Conservation (phyloP, 768 basidiomycete genomes). For the Phaffia australis region DNA sequence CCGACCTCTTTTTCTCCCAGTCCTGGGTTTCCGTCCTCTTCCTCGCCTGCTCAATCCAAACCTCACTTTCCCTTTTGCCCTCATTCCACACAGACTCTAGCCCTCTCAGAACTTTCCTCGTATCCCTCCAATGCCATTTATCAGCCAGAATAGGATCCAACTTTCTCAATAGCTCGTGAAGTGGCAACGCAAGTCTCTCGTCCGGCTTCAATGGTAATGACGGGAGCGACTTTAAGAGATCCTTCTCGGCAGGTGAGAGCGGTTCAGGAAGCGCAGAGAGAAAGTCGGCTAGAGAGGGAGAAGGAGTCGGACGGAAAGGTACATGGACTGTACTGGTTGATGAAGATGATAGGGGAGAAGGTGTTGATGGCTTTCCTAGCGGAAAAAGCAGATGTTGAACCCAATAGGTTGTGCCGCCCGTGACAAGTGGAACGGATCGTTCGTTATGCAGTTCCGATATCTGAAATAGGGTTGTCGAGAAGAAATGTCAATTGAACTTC, state of each 20-base stretch:
- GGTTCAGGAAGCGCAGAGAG: slow-evolving; percentile 28
- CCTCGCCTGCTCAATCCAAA: slow-evolving; percentile 53
- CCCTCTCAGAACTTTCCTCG: slow-evolving; percentile 74
- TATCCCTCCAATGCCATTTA: slow-evolving; percentile 94
- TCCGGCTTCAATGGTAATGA: slow-evolving; percentile 26
- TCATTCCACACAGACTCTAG: slow-evolving; percentile 65
- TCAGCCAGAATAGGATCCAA: slow-evolving; percentile 65
- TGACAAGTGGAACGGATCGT: slow-evolving; percentile 67
- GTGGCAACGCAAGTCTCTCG: slow-evolving; percentile 50
- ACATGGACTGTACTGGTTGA: slow-evolving; percentile 5
- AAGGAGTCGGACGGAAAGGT: slow-evolving; percentile 22
- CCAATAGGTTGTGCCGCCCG: slow-evolving; percentile 96
- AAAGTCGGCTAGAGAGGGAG: slow-evolving; percentile 6
- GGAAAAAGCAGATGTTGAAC: slow-evolving; percentile 92
- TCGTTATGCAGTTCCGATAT: slow-evolving; percentile 60
- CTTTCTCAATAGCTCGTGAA: slow-evolving; percentile 54
- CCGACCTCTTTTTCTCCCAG: slow-evolving; percentile 27
- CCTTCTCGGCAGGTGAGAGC: slow-evolving; percentile 17
- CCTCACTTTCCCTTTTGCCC: slow-evolving; percentile 54
- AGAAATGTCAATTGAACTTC: neutral
- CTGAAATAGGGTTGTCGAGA: slow-evolving; percentile 39
- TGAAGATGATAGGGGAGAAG: slow-evolving; percentile 4
- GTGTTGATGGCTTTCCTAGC: slow-evolving; percentile 22
- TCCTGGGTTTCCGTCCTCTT: slow-evolving; percentile 20
- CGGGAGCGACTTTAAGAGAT: slow-evolving; percentile 29